These are phyloP conservation scores for Cymbopogon flexuosus DNA, from an alignment of 202 grass and related monocot species.

Conservation along the genomic window DNA sequence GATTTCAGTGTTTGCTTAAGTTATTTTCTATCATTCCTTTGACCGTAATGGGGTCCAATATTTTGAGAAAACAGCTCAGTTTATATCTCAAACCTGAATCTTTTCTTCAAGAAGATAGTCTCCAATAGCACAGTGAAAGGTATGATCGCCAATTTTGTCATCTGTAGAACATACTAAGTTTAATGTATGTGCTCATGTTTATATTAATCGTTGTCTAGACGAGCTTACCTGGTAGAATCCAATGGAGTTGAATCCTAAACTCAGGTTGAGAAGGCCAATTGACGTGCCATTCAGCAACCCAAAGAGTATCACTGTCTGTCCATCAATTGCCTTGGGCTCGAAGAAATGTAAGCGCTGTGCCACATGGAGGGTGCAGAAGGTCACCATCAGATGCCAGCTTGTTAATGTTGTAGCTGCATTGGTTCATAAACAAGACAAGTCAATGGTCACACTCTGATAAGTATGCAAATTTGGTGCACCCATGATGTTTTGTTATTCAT, in stretches of 20 bases:
- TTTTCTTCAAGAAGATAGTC: conserved; percentile 91
- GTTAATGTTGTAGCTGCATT: conserved; percentile 86
- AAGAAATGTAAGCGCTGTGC: conserved; percentile 88
- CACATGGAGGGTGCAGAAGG: conserved; percentile 84
- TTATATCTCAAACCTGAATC: conserved; percentile 71
- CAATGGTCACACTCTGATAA: not conserved
- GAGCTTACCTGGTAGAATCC: conserved; percentile 93
- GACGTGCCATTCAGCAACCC: conserved; percentile 91
- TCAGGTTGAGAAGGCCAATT: conserved; percentile 93
- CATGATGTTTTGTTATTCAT: conserved; percentile 14
- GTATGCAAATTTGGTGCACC: conserved; percentile 17
- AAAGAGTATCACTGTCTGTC: conserved; percentile 86
- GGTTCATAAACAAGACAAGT: conserved; percentile 27
- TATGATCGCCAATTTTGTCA: conserved; percentile 99
- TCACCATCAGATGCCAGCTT: conserved; percentile 98
- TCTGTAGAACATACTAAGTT: conserved; percentile 56
- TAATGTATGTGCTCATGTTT: conserved; percentile 30
- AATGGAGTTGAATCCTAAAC: conserved; percentile 98
- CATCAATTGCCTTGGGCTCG: conserved; percentile 79
- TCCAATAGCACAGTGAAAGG: conserved; percentile 96
- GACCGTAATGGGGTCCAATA: not conserved
- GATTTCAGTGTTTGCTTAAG: conserved; percentile 19
- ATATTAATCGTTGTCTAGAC: conserved; percentile 3
- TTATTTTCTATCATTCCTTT: conserved; percentile 26
- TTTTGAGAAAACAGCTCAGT: conserved; percentile 29